A percentile compares a stretch with the other conserved stretches of the same genome.
Evolutionary conservation across 495 filamentous ascomycete species (phyloP).

Genomic region (Viridothelium virens): DNA sequence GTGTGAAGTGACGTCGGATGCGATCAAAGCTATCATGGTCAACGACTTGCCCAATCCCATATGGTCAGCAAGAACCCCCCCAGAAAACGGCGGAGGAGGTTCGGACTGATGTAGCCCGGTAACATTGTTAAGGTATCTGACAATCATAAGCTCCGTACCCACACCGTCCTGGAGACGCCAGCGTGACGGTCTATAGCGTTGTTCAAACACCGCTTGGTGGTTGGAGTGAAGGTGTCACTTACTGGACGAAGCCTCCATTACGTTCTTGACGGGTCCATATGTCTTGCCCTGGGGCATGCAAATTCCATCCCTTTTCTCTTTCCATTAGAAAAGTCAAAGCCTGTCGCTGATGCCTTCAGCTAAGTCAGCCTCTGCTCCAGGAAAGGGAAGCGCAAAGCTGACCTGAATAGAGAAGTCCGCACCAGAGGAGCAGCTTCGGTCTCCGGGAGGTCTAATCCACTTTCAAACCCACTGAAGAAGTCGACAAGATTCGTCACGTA

Average conservation of each 20-base stretch:
- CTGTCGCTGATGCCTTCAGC: constrained; percentile 11
- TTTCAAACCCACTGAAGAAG: neutral
- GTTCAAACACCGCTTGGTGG: no score
- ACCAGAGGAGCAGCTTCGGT: neutral
- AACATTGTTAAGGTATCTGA: constrained; percentile 3
- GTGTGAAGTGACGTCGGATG: neutral
- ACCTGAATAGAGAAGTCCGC: neutral
- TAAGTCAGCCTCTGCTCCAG: neutral
- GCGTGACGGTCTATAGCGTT: no score
- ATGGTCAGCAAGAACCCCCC: constrained; percentile 14
- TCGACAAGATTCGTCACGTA: neutral
- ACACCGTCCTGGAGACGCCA: no score
- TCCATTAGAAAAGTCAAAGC: constrained; percentile 11
- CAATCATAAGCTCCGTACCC: no score
- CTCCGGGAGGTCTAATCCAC: neutral
- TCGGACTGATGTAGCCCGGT: neutral
- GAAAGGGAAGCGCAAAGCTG: neutral
- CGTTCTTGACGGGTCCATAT: neutral
- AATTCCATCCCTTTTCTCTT: constrained; percentile 5
- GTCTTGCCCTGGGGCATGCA: neutral
- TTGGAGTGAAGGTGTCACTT: neutral
- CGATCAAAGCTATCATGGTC: constrained; percentile 15
- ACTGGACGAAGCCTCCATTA: neutral
- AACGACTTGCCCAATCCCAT: constrained; percentile 16
- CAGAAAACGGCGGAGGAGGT: constrained; percentile 6